Base-by-base conservation (phyloP, 2,329 filamentous ascomycete species). In the Huntiella bhutanensis region DNA sequence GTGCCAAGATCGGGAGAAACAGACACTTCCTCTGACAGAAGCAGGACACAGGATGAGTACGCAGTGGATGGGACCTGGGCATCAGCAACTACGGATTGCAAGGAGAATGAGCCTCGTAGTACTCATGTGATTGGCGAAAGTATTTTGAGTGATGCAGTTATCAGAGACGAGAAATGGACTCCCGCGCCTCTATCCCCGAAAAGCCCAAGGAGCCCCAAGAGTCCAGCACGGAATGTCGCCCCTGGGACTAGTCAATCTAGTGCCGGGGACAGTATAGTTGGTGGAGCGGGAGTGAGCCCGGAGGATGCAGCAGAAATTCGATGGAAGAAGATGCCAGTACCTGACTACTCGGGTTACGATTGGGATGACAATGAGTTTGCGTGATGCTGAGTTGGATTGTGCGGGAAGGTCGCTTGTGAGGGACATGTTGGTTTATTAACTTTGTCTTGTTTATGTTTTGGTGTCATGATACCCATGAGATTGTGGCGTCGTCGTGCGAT, bases 311-410 rank as follows among this genome's bases (percentile, higher is more conserved):
- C 8, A 36, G 37, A 19, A 17, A 28, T 36, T 4, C 35, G 34
- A 12, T 49, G 48, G 48, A 43, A 12, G 11, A 43, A 44, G 35
- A 22, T 33, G 32, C 48, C 43, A 4, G 19, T 32, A n/a, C 33
- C 13, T 7, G 48, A 49, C 41, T 49, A 49, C 28, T 43, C 15
- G 5, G 44, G 48, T 4, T 35, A 19, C 13, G 48, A 19, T 12
- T 49, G 44, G 48, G 41, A 43, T 33, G 34, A 43, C 33, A 41
- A 49, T 7, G 48, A 45, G 7, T 15, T 16, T 8, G n/a, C 19
- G 5, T 46, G 28, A 37, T 47, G 42, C n/a, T 6, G 13, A 17
- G 5, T 7, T 35, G 15, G 10, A 7, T 7, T 16, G 11, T 16
- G 8, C 38, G 2, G n/a, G n/a, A 12, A 22, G 4, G 22, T 37